A percentile compares a stretch with the other conserved stretches of the same genome.
Conservation (phyloP, 2,329 filamentous ascomycete genomes). For the Sclerotinia subarctica region DNA sequence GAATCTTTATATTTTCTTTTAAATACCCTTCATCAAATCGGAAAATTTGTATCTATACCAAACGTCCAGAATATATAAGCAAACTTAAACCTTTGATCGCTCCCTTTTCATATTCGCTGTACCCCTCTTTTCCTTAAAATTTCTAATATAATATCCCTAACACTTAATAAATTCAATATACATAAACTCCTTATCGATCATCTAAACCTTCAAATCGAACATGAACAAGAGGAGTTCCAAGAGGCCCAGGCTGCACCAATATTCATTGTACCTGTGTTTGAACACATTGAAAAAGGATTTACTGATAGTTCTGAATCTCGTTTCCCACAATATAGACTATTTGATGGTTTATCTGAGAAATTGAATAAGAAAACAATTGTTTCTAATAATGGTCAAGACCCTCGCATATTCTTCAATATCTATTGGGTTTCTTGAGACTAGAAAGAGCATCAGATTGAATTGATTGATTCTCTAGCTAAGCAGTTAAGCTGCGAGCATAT, state of each 20-base stretch:
- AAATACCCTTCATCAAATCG: too few species aligned
- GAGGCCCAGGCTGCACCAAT: slow-evolving; percentile 13
- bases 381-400: too few species aligned
- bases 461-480: too few species aligned
- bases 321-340: slow-evolving; percentile 31
- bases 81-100: too few species aligned
- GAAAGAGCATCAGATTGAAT: too few species aligned
- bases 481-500: too few species aligned
- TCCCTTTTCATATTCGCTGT: neutral
- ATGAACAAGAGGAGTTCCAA: neutral
- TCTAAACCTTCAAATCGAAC: neutral
- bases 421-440: too few species aligned
- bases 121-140: neutral
- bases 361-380: too few species aligned
- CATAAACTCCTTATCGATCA: neutral
- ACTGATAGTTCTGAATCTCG: neutral
- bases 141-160: neutral
- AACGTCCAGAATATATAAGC: too few species aligned
- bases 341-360: neutral
- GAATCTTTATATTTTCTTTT: too few species aligned
- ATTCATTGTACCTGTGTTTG: slow-evolving; percentile 28
- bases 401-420: too few species aligned
- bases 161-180: neutral
- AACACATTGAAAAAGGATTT: slow-evolving; percentile 15
- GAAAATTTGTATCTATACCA: too few species aligned